Base-by-base conservation (phyloP, 306 rosid species). In the Macrotyloma uniflorum region DNA sequence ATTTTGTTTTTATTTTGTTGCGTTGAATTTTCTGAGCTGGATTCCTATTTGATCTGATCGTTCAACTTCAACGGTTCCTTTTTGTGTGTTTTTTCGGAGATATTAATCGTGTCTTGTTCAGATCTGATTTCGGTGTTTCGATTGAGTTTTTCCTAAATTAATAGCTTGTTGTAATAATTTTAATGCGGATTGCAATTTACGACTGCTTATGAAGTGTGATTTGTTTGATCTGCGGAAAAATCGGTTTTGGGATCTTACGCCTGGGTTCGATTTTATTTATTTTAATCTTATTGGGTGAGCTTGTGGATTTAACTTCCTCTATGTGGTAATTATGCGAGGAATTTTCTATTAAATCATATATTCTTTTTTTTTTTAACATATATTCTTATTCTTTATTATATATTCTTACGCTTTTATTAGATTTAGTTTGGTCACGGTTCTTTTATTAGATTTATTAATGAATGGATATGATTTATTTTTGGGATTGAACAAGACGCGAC, bases 71-170 rank as follows among this genome's bases (percentile, higher is more conserved):
- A 50, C 43, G n/a, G 6, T 14, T 26, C 6, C 3, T 65, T 67
- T 61, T 43, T 26, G 4, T 19, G 45, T 36, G 20, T 26, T 43
- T 18, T 58, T 55, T 18, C 8, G 0, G 4, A 42, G 12, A 42
- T 42, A 28, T 28, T 5, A 6, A n/a, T 28, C 12, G 51, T 35
- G n/a, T 57, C 50, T 30, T 47, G 68, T 75, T 43, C 67, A 81
- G 81, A 75, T 74, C 81, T 75, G 79, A 40, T 73, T 67, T 66
- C 26, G 22, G 33, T 62, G 4, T 70, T 70, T 61, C 35, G 7
- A 0, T 61, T 50, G n/a, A 54, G 1, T 66, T 80, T 6, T 74
- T 64, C 45, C 22, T 22, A 4, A 43, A 2, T 43, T 30, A 53
- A 30, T 80, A 5, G 32, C 38, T 18, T 19, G 1, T 3, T 64